A percentile compares a stretch with the other conserved stretches of the same genome.
These are phyloP conservation scores for Punctularia strigosozonata DNA, from an alignment of 768 basidiomycete genomes.

Conservation along the genomic window DNA sequence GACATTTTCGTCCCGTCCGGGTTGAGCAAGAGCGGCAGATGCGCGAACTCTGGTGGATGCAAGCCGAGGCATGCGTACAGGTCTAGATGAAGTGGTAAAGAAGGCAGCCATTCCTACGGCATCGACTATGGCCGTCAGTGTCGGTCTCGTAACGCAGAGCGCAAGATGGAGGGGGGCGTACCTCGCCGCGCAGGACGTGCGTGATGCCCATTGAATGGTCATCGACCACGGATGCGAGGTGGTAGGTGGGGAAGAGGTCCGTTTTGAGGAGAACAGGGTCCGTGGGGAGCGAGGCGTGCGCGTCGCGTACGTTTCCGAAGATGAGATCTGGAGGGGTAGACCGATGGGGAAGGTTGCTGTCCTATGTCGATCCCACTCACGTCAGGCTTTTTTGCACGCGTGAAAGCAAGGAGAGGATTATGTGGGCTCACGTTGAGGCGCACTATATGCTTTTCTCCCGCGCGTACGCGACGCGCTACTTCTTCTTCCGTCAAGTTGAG, in stretches of 20 bases:
- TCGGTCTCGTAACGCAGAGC: background rate
- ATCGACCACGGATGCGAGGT: slow-evolving; percentile 91
- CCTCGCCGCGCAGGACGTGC: slow-evolving; percentile 92
- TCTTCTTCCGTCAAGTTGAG: slow-evolving; percentile 83
- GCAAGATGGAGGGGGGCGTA: slow-evolving; percentile 18
- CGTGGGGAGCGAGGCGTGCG: slow-evolving; percentile 67
- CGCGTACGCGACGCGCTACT: slow-evolving; percentile 55
- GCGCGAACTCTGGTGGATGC: slow-evolving; percentile 71
- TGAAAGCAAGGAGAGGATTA: background rate
- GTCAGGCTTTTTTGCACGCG: slow-evolving; percentile 3
- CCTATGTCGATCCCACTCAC: slow-evolving; percentile 25
- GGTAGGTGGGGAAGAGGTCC: slow-evolving; percentile 92
- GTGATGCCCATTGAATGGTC: slow-evolving; percentile 95
- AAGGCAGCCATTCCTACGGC: slow-evolving; percentile 88
- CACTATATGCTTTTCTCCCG: slow-evolving; percentile 73
- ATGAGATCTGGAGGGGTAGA: slow-evolving; percentile 52
- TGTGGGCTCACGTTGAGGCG: slow-evolving; percentile 66
- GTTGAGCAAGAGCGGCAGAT: slow-evolving; percentile 85
- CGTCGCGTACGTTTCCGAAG: slow-evolving; percentile 64
- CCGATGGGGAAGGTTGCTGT: slow-evolving; percentile 41
- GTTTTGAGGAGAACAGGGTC: slow-evolving; percentile 91
- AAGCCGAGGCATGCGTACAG: slow-evolving; percentile 73
- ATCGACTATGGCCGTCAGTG: background rate
- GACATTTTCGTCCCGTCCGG: slow-evolving; percentile 90
- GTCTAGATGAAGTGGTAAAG: slow-evolving; percentile 83